Percentiles rank a stretch among this genome's conserved stretches.
Evolutionary conservation across 345 rosid genomes (phyloP).

Genomic region (Syzygium aqueum): DNA sequence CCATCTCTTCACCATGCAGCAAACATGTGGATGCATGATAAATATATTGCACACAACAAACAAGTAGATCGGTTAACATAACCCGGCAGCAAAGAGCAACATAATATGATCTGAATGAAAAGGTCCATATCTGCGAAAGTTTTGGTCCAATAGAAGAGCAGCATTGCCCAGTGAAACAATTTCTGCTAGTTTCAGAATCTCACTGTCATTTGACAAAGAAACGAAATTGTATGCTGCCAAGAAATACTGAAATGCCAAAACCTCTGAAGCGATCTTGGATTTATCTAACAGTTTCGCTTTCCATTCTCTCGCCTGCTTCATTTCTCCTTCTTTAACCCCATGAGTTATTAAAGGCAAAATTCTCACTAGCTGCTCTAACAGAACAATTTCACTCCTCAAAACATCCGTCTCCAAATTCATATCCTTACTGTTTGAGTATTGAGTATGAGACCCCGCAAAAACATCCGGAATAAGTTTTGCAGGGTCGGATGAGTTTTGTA

Average conservation of each 20-base stretch:
- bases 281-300: constrained; percentile 12
- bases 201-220: constrained; percentile 3
- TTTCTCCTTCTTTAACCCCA: constrained; percentile 18
- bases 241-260: constrained; percentile 20
- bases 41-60: not conserved
- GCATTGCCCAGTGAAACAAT: not conserved
- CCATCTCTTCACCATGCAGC: not conserved
- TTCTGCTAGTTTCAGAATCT: too few species aligned
- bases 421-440: constrained; percentile 5
- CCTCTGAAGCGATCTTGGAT: constrained; percentile 16
- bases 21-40: not conserved
- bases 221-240: constrained; percentile 26
- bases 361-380: constrained; percentile 32
- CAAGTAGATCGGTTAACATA: not conserved
- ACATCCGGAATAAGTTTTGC: constrained; percentile 41
- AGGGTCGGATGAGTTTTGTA: constrained; percentile 29
- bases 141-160: constrained; percentile 7
- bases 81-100: not conserved
- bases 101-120: not conserved
- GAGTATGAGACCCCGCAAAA: constrained; percentile 19
- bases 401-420: constrained; percentile 6
- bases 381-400: constrained; percentile 22
- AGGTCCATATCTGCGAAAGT: not conserved
- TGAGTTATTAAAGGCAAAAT: constrained; percentile 13
- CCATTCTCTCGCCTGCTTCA: constrained; percentile 21